Evolutionary conservation across 352 stramenopile genomes (phyloP), one percentile per base, ranked within the genome.

Genomic region (Thalassiosira exigua): DNA sequence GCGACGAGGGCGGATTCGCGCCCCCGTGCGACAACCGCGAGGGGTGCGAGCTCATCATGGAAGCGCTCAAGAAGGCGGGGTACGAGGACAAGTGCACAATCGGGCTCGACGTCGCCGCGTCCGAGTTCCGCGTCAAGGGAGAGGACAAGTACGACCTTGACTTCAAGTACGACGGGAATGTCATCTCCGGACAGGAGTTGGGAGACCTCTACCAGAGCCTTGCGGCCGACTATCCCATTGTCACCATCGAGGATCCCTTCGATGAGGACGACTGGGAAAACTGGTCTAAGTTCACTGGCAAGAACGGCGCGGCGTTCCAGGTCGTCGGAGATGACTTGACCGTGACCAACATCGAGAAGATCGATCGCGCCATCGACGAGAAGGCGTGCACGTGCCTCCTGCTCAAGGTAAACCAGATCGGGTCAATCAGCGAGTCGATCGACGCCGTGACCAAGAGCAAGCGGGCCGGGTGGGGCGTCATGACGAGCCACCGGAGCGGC

Each of bases 351-450:
- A 95, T 96, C 22, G 94, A 95, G 33, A 97, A 97, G 86, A 98
- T 99, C 75, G 72, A 93, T 57, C 79, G 94, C 57, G 96, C 95
- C 57, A 96, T 99, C 61, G 94, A 98, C 5, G 87, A 96, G 64
- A 86, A 85, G 33, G 80, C 96, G 30, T 97, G 93, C 73, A 99
- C 98, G 80, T 98, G 97, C n/a, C 94, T 99, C 48, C 88, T 99
- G 75, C 94, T 99, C 58, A 99, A 99, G 92, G 97, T 99, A 26
- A 99, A 99, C 95, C 97, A 99, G 93, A 99, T 99, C 86, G 98
- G 97, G 83, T 98, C 95, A 57, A 96, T 99, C 71, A 98, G 97
- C 51, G 97, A 99, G 92, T 98, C 93, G 69, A 99, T 99, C 72
- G 94, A 98, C 84, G 98, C 98, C 69, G 97, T 99, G 75, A 98